phyloP scores from a whole-genome alignment of 1,284 basidiomycete genomes.

The Heterobasidion occidentale region DNA sequence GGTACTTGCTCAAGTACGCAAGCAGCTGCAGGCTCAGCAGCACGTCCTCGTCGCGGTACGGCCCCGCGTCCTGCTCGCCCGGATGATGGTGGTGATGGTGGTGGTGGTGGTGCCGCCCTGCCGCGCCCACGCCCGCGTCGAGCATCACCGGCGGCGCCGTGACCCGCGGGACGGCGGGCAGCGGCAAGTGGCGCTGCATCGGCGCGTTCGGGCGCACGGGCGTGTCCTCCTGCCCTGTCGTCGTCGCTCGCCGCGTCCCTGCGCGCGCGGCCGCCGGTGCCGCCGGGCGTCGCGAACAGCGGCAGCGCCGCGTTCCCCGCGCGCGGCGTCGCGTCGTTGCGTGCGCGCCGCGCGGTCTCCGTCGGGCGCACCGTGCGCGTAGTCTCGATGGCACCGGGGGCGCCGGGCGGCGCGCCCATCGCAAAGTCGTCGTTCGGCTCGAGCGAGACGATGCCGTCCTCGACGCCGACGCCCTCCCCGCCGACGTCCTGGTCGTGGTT shows the following conservation, averaged over 20 bases:
- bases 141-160: background rate
- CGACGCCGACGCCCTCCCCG: conserved; percentile 43
- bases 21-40: conserved; percentile 87
- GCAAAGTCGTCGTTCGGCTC: conserved; percentile 75
- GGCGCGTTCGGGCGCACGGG: conserved; percentile 14
- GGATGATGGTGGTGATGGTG: conserved; percentile 16
- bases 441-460: conserved; percentile 63
- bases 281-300: background rate
- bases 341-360: conserved; percentile 15
- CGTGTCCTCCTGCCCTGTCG: conserved; percentile 5
- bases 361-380: conserved; percentile 17
- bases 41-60: conserved; percentile 93
- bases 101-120: background rate
- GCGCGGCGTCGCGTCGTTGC: conserved; percentile 22
- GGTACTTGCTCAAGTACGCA: conserved; percentile 96
- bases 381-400: conserved; percentile 63
- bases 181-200: conserved; percentile 9
- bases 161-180: conserved; percentile 5
- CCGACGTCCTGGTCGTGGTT: conserved; percentile 41
- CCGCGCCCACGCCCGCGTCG: background rate
- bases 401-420: conserved; percentile 80
- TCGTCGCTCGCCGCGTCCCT: conserved; percentile 10
- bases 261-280: too few species aligned
- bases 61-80: conserved; percentile 27
- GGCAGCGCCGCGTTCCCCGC: conserved; percentile 28